Evolutionary conservation across 2,329 filamentous ascomycete genomes (phyloP), one percentile per base, ranked within the genome.

Genomic region (Cercospora citrullina): DNA sequence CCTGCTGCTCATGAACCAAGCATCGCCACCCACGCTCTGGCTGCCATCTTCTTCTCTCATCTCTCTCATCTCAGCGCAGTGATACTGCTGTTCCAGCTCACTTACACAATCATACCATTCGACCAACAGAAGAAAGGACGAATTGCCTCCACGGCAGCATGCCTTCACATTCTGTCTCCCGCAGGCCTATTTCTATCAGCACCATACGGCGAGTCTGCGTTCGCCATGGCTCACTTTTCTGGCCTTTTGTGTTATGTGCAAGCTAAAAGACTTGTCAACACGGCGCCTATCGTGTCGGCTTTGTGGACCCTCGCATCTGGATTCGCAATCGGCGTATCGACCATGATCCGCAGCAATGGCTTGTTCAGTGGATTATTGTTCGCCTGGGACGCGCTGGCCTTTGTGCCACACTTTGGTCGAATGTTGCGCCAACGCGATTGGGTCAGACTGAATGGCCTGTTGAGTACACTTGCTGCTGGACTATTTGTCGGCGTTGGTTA

Each of bases 141-240:
- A n/a, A 78, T 90, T 48, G 86, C 92, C 1, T 89, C 94, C 69
- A 77, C 91, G 23, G 85, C 92, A 8, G 88, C 92, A 3, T 81
- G 86, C 16, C 82, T 98, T 60, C 93, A 98, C 78, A 86, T 96
- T 65, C 76, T 98, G 60, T 95, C 92, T 0, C 94, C 95, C 0
- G 95, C 91, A 0, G 94, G 94, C 0, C 80, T 97, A 2, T 98
- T 99, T 77, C 86, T 99, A 18, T 94, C 91, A 0, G 90, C 94
- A 0, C 93, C 94, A 0, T 96, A 95, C 78, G 86, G 88, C 9
- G 95, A 99, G 81, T 88, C 91, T 70, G 79, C 90, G 0, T 97
- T 93, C 79, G 89, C 94, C 0, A 83, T 91, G 23, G 82, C 97
- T 36, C 91, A 91, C 48, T 92, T 97, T 74, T 73, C 84, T 0